Base-by-base conservation (phyloP, 345 rosid species). In the Jatropha curcas region DNA sequence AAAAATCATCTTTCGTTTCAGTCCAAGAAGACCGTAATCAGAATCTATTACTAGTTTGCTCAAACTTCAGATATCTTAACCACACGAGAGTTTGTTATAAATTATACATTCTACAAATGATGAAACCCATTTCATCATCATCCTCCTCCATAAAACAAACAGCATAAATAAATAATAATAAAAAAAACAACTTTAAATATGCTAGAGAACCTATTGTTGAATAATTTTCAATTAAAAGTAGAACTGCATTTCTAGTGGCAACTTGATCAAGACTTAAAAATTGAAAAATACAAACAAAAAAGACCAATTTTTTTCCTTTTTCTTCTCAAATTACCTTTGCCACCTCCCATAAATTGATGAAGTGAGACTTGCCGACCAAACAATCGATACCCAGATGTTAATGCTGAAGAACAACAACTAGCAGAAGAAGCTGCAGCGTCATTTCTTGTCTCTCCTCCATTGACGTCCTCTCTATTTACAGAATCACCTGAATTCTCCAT, bases 281-380 rank as follows among this genome's bases (percentile, higher is more conserved):
- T 19, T 35, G 50, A 16, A 63, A 71, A 66, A 67, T 33, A 1
- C 1, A n/a, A 62, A 4, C 2, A 71, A 45, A 25, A 50, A 19
- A 50, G 2, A 3, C 53, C 37, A 50, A 39, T 1, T 28, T 0
- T 1, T 3, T 48, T 1, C 3, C 34, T 19, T 56, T 31, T 70
- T 25, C 53, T 13, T 22, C 5, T 48, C 2, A 45, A 31, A 62
- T 24, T 66, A 83, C 87, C 87, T 81, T 73, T 48, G 27, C 87
- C 84, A 41, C 83, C 84, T 7, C 87, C 87, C 84, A 84, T 81
- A 53, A 76, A 71, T 70, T 84, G 87, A 71, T 81, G 83, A 66
- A 83, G 43, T 3, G 86, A 61, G 65, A 74, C 76, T 72, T 83
- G 78, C 63, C 82, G 82, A 52, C 80, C 80, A 35, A 77, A 83